Base-by-base conservation (phyloP, 352 stramenopile species). In the Pythium brachiatum region DNA sequence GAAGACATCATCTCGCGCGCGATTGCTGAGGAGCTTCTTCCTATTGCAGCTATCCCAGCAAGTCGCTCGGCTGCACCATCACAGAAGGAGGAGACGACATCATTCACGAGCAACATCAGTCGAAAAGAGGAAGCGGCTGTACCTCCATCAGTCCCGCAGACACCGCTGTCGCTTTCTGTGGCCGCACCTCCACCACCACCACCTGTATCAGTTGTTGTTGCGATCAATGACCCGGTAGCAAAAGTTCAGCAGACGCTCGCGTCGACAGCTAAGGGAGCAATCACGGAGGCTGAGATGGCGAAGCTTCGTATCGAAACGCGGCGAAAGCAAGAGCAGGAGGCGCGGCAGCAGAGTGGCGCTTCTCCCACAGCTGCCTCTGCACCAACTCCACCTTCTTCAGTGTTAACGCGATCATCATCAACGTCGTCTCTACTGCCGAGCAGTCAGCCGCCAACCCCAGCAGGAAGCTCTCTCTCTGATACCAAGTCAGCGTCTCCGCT, bases 211-310 rank as follows among this genome's bases (percentile, higher is more conserved):
- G 29, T 34, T 34, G 29, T 34, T 26, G n/a, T 27, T 26, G 41
- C 3, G 18, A 16, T 26, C 20, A 13, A 25, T 48, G 32, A 64
- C 31, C 11, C 44, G 9, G 9, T 47, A 50, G 36, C 16, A 23
- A 83, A 73, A 41, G 60, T 64, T 7, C 70, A 83, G 26, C 38
- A 77, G 53, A 78, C 74, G 3, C 67, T 89, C 7, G 69, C 64
- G 12, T 64, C 76, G 5, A 86, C 77, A 12, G 70, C 72, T 18
- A 87, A 89, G 57, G 79, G 81, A 9, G 83, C 83, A 3, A 60
- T 84, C 21, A 76, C 72, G 6, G 83, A 92, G 64, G 83, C 83
- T 7, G 79, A 92, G 60, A 74, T 92, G 50, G 81, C 83, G 8
- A 88, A 84, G 57, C 68, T 74, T 25, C 78, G 83, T 7, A 79